Evolutionary conservation across 1,284 basidiomycete genomes (phyloP).

Genomic region (Trichosporon sp.): DNA sequence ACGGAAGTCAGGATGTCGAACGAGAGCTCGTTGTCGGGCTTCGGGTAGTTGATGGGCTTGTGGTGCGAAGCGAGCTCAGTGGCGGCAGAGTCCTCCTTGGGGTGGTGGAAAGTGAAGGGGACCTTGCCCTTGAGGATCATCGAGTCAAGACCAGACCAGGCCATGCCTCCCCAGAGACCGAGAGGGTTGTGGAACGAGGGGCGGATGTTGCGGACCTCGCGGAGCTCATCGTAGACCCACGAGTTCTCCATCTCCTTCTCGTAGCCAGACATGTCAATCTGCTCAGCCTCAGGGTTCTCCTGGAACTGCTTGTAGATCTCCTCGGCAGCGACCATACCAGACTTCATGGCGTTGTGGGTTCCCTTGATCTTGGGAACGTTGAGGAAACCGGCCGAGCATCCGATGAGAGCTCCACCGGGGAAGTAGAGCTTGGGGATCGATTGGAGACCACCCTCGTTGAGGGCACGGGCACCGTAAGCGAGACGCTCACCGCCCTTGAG

Average conservation of each 20-base stretch:
- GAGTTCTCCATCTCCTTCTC: slow-evolving; percentile 72
- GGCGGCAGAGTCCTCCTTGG: slow-evolving; percentile 69
- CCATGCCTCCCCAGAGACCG: slow-evolving; percentile 85
- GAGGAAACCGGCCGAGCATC: slow-evolving; percentile 93
- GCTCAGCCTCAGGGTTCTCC: slow-evolving; percentile 32
- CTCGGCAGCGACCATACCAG: slow-evolving; percentile 95
- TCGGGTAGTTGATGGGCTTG: slow-evolving; percentile 85
- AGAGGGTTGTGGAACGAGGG: slow-evolving; percentile 86
- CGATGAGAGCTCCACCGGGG: slow-evolving; percentile 92
- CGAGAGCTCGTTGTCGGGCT: slow-evolving; percentile 85
- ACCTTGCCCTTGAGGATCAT: slow-evolving; percentile 81
- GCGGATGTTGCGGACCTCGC: slow-evolving; percentile 89
- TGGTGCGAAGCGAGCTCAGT: slow-evolving; percentile 71
- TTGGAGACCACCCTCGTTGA: slow-evolving; percentile 95
- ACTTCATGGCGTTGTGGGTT: slow-evolving; percentile 99
- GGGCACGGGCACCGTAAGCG: slow-evolving; percentile 85
- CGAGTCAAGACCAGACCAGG: slow-evolving; percentile 87
- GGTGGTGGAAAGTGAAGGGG: slow-evolving; percentile 88
- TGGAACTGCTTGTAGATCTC: slow-evolving; percentile 71
- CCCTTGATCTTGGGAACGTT: slow-evolving; percentile 99
- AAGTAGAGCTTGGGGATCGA: slow-evolving; percentile 89
- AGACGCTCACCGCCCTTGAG: slow-evolving; percentile 77
- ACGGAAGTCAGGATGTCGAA: slow-evolving; percentile 93
- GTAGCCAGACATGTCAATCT: slow-evolving; percentile 76
- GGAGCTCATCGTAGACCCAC: slow-evolving; percentile 86